Evolutionary conservation across 768 basidiomycete species (phyloP), one percentile per base, ranked within the genome.

Genomic region (Agrocybe pediades): DNA sequence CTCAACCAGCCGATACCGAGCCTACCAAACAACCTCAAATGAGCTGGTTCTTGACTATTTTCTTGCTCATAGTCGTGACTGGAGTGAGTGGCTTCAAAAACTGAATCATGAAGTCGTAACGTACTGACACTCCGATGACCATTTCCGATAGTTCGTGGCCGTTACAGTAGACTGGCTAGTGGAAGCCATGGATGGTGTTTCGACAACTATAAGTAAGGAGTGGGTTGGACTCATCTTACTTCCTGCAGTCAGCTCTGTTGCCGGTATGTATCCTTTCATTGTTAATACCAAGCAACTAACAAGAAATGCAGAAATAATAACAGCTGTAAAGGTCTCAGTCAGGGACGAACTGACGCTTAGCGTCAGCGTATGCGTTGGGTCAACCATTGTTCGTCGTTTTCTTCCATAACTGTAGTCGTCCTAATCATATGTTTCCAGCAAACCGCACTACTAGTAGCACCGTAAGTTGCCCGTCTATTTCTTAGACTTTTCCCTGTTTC

Each of bases 141-240:
- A 42, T 1, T 20, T 33, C 40, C 20, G 53, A 24, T 59, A 86
- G 85, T 64, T 76, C 17, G 80, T 86, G 5, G 79, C 80, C 2
- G 68, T 84, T 2, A 84, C 80, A 7, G 84, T 84, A 1, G 85
- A 86, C 41, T 78, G 76, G 70, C 75, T 98, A 15, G 93, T 98
- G 7, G 85, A 83, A 63, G 86, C 89, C 7, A 92, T 97, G 83
- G 83, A 93, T 65, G 86, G 84, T 33, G 75, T 96, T 49, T 87
- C 88, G 1, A 71, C 63, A 17, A 76, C 75, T 3, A 83, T 98
- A 56, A 87, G 84, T 64, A 90, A 90, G 58, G 89, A 94, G 67
- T 98, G 92, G 86, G 79, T 95, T 53, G 94, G 87, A 15, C 73
- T 98, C 29, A 92, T 98, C 60, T 66, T 98, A 13, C 79, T 98